Evolutionary conservation across 176 grass and related monocot genomes (phyloP), one percentile per base, ranked within the genome.

Genomic region (Hyparrhenia diplandra): DNA sequence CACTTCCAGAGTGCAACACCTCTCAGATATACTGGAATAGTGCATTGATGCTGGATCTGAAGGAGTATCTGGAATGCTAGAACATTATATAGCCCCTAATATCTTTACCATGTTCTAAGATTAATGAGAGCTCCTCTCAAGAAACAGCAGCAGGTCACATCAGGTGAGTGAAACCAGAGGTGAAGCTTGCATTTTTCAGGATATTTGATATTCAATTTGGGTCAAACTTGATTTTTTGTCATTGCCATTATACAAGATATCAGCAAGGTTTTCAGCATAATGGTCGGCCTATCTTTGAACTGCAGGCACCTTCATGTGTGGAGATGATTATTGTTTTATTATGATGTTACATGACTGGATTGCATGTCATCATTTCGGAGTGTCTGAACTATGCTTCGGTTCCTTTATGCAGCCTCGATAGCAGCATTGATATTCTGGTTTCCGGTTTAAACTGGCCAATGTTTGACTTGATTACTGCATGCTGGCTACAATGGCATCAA

Each of bases 21-120:
- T 89, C 83, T 77, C 84, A 93, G 71, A 80, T 84, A 73, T 84
- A 83, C 61, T 86, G 92, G 92, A 87, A 86, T 73, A 93, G 67
- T 84, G 87, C 86, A 4, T 69, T 55, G 51, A 91, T 87, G 63
- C 66, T 98, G 71, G 82, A 92, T 83, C 70, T 87, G 29, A 92
- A 87, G 54, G 90, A 92, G 41, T 89, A 92, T 85, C 59, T 92
- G 68, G 73, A 92, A 65, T 74, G 67, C 11, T 90, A 71, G 81
- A 79, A 29, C 66, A 30, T 77, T 60, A 42, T 71, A 52, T 29
- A 67, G 1, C 35, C 28, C 69, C 24, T 41, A 59, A 27, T 25
- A 60, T 84, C 5, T 43, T 49, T 14, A 80, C 24, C 37, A 40
- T n/a, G 47, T 64, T 47, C n/a, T 66, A 46, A 67, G 27, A 79